A percentile compares a stretch with the other conserved stretches of the same genome.
Evolutionary conservation across 148 eudicot genomes (phyloP).

Genomic region (Oxyria digyna): DNA sequence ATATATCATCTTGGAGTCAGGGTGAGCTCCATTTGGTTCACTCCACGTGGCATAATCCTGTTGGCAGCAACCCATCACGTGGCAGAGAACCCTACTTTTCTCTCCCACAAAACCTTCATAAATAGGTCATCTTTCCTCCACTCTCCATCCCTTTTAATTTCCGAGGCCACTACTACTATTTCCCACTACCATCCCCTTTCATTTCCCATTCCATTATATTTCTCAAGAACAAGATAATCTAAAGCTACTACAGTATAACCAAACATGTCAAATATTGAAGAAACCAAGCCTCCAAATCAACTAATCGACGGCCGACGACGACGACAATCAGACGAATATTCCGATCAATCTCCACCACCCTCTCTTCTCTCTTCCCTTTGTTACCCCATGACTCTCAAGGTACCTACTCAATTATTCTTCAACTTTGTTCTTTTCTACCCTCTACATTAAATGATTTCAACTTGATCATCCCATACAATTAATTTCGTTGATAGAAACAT

Average conservation of each 20-base stretch:
- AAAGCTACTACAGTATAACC: too few species aligned
- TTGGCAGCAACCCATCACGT: not conserved
- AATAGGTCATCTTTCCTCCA: not conserved
- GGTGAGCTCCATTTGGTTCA: not conserved
- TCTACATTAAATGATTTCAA: not conserved
- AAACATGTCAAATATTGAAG: not conserved
- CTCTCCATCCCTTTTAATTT: not conserved
- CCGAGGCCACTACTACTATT: not conserved
- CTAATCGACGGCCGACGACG: not conserved
- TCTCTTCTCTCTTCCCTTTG: slow-evolving; percentile 27
- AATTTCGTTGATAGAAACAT: too few species aligned
- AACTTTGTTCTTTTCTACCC: not conserved
- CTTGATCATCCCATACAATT: too few species aligned
- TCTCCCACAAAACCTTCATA: not conserved
- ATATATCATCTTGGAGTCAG: not conserved
- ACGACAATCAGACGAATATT: too few species aligned
- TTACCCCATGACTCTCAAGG: slow-evolving; percentile 62
- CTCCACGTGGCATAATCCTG: not conserved
- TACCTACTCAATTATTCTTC: slow-evolving; percentile 11
- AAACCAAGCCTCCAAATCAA: not conserved
- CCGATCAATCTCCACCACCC: slow-evolving; percentile 3
- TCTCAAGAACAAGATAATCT: too few species aligned
- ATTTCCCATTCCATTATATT: not conserved
- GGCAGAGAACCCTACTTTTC: not conserved
- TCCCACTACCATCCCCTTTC: not conserved